phyloP scores from a whole-genome alignment of 2,329 filamentous ascomycete genomes.

The Talaromyces marneffei region DNA sequence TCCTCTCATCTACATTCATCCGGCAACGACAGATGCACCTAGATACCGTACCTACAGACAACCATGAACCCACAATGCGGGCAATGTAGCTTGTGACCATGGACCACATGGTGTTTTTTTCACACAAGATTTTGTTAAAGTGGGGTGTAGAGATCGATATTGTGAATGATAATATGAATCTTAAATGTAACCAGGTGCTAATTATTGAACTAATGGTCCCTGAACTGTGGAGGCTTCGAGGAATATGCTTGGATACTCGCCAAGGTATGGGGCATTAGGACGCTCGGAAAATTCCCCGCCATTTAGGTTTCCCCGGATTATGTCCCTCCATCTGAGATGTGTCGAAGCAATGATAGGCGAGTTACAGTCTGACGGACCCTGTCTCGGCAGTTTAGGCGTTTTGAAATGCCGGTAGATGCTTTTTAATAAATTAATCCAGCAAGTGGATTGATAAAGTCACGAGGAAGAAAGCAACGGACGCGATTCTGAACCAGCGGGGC shows the following conservation, averaged over 20 bases:
- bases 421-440: background rate
- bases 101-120: background rate
- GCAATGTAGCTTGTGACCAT: background rate
- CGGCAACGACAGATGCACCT: background rate
- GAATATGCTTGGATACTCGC: background rate
- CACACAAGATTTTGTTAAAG: background rate
- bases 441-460: background rate
- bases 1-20: background rate
- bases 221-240: background rate
- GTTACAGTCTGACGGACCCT: too few species aligned
- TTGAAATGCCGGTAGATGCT: background rate
- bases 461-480: background rate
- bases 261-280: background rate
- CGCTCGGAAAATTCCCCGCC: constrained; percentile 2
- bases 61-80: background rate
- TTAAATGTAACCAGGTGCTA: background rate
- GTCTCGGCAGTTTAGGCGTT: background rate
- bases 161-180: background rate
- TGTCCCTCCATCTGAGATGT: background rate
- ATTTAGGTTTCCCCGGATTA: constrained; percentile 5
- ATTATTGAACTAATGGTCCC: background rate
- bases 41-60: background rate
- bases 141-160: background rate
- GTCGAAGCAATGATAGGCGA: background rate
- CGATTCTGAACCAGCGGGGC: background rate